phyloP scores from a whole-genome alignment of 306 rosid species.

The Mimosa bimucronata region DNA sequence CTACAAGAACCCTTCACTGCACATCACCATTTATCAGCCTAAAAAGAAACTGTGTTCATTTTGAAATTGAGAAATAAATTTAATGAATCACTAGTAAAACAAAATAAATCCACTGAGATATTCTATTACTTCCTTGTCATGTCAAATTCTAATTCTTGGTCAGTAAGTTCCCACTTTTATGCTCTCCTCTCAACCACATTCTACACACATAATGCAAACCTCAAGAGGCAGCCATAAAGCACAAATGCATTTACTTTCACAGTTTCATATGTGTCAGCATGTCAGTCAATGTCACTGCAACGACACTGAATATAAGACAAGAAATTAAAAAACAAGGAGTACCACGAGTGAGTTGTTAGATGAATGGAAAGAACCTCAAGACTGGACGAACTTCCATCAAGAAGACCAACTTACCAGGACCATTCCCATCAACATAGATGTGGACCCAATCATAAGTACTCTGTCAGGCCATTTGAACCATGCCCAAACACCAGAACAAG shows the following conservation, averaged over 20 bases:
- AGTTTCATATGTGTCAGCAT: background rate
- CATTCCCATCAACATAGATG: slow-evolving; percentile 98
- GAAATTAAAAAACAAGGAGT: slow-evolving; percentile 2
- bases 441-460: slow-evolving; percentile 88
- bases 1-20: background rate
- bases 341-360: background rate
- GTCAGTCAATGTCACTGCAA: background rate
- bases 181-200: background rate
- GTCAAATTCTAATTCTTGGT: background rate
- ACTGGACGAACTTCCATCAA: slow-evolving; percentile 11
- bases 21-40: background rate
- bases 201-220: background rate
- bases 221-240: background rate
- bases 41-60: background rate
- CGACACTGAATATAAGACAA: background rate
- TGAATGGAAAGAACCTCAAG: background rate
- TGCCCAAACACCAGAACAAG: slow-evolving; percentile 94
- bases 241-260: background rate
- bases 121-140: background rate
- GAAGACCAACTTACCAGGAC: slow-evolving; percentile 67
- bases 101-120: background rate
- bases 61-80: background rate
- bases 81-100: background rate
- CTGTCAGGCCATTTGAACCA: slow-evolving; percentile 78
- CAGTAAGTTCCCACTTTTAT: background rate